Conservation (phyloP, 2,329 filamentous ascomycete species). For the Fusarium buharicum region DNA sequence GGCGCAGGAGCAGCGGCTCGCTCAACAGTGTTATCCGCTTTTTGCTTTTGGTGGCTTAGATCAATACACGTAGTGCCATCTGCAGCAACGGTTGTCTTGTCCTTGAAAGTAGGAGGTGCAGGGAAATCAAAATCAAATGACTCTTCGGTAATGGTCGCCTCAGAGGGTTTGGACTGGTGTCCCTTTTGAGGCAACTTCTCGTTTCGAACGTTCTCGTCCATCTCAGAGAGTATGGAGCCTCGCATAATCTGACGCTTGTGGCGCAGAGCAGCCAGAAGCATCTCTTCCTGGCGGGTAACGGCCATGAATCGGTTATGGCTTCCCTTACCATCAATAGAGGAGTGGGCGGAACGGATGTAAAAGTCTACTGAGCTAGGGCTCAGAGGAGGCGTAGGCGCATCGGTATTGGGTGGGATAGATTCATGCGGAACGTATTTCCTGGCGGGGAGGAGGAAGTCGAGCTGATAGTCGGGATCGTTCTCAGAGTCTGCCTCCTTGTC, state of each 20-base stretch:
- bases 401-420: conserved; percentile 45
- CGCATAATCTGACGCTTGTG: conserved; percentile 67
- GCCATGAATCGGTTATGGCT: conserved; percentile 62
- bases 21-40: not conserved
- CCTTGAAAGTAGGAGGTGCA: conserved; percentile 47
- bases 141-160: conserved; percentile 47
- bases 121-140: conserved; percentile 51
- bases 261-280: conserved; percentile 66
- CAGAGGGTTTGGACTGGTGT: conserved; percentile 46
- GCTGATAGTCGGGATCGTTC: conserved; percentile 27
- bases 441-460: conserved; percentile 31
- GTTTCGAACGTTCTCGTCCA: conserved; percentile 48
- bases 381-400: conserved; percentile 61
- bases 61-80: conserved; percentile 43
- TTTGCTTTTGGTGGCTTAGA: conserved; percentile 28
- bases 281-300: conserved; percentile 67
- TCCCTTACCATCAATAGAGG: conserved; percentile 49
- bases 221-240: conserved; percentile 57
- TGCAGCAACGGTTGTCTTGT: conserved; percentile 40
- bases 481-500: conserved; percentile 30
- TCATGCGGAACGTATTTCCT: conserved; percentile 36
- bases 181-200: conserved; percentile 31
- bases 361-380: conserved; percentile 65
- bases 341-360: conserved; percentile 54
- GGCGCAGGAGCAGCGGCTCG: not conserved